Conservation (phyloP, 345 rosid genomes). For the Crucihimalaya himalaica region DNA sequence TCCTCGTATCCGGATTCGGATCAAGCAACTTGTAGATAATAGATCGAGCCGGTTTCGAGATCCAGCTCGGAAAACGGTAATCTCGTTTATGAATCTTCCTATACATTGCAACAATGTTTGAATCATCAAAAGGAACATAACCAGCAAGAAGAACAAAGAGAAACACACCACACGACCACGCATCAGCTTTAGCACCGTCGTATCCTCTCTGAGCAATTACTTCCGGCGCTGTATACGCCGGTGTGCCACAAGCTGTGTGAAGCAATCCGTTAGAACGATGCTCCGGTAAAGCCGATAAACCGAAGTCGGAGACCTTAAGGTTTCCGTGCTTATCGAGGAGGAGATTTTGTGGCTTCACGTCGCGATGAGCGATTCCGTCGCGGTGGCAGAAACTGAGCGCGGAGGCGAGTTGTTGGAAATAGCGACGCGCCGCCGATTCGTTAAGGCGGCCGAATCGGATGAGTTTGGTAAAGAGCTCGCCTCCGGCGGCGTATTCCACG, state of each 20-base stretch:
- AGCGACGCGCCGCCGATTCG: conserved; percentile 61
- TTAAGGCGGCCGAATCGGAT: conserved; percentile 49
- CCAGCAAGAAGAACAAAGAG: conserved; percentile 63
- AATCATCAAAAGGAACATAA: conserved; percentile 61
- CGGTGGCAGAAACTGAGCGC: conserved; percentile 83
- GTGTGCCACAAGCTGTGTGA: conserved; percentile 81
- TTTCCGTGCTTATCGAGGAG: conserved; percentile 67
- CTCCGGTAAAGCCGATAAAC: conserved; percentile 70
- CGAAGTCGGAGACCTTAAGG: conserved; percentile 81
- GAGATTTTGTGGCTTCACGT: conserved; percentile 82
- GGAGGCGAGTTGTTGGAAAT: conserved; percentile 73
- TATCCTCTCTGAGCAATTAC: conserved; percentile 53
- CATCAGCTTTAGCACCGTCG: conserved; percentile 74
- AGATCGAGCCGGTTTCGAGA: conserved; percentile 54
- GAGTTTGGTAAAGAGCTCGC: conserved; percentile 61
- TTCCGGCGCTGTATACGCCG: conserved; percentile 82
- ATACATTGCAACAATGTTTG: conserved; percentile 57
- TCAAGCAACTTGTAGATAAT: conserved; percentile 66
- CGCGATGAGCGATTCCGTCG: conserved; percentile 85
- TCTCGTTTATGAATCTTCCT: conserved; percentile 57
- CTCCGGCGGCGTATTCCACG: conserved; percentile 79
- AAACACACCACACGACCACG: conserved; percentile 95
- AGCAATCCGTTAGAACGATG: conserved; percentile 57
- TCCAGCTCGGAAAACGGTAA: conserved; percentile 57
- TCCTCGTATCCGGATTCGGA: conserved; percentile 73